Evolutionary conservation across 352 stramenopile species (phyloP), one percentile per base, ranked within the genome.

Genomic region (Globisporangium abappressorium): DNA sequence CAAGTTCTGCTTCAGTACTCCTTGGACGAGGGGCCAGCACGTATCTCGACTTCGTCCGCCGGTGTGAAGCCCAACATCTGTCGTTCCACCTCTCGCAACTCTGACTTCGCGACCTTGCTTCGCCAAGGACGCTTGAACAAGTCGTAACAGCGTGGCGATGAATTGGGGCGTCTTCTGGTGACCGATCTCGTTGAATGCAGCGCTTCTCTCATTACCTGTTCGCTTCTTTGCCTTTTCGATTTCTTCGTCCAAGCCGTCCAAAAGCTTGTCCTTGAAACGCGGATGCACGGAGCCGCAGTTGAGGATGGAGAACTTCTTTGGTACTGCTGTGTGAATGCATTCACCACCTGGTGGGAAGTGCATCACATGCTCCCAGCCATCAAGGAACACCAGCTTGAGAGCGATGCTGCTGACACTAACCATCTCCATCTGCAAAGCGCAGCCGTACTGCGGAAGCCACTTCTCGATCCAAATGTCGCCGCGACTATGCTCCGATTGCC

Each of bases 161-260:
- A 89, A 89, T 49, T 83, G 70, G 24, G 79, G 81, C 0, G 79
- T 89, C 69, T 85, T 87, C 51, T 87, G 81, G 46, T 87, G 76
- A 0, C 74, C 76, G 4, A 78, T 58, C 5, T 71, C 56, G 8
- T 76, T 75, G 9, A 20, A 60, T 8, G 63, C 66, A 30, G 80
- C 80, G 59, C 70, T 87, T 41, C 78, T 72, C 9, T 73, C 55
- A 0, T 46, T 67, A 0, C 71, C 72, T 43, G 51, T 85, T 5
- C 66, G 26, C 7, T 26, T 6, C 49, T 78, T 64, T 2, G 76
- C 82, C 56, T 80, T 62, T 2, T 28, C 22, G 28, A 88, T 63
- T 58, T 77, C 57, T 0, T 28, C 15, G 1, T 22, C n/a, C 28
- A 87, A 74, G 0, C 22, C 51, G 38, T 2, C 11, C 2, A 53